Evolutionary conservation across 768 basidiomycete species (phyloP), one percentile per base, ranked within the genome.

Genomic region (Scleroderma citrinum): DNA sequence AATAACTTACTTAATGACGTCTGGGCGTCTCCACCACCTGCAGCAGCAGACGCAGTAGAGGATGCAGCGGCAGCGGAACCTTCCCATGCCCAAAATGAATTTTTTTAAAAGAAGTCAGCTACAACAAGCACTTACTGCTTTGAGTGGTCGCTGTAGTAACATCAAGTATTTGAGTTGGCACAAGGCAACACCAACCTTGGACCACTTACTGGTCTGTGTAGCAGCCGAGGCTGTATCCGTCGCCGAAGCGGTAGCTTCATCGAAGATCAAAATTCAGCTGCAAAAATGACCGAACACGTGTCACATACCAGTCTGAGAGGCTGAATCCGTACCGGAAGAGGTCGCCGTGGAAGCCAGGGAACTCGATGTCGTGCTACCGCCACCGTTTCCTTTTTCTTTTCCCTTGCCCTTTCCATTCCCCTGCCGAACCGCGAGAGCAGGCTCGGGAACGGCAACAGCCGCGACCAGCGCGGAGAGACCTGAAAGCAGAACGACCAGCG

Each of bases 1-100:
- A n/a, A n/a, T n/a, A n/a, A 42, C 49, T 32, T 34, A 56, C 47
- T 58, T 29, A 56, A 49, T 17, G 75, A 75, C 2, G 66, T 70
- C 56, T 81, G 80, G 14, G 72, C 71, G 61, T 76, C 67, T 14
- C 39, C 20, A 7, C 59, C 64, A 38, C 46, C 47, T 48, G 56
- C 43, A 47, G 39, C 46, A 19, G 63, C 55, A 35, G 52, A 34
- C 29, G 44, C 48, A 37, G 49, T 52, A 19, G 51, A 54, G 57
- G 50, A 52, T 46, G 38, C 46, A 45, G 43, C 53, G 21, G 55
- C 59, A 21, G 49, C 44, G 26, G 51, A 29, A 29, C 29, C 29
- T n/a, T 20, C n/a, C n/a, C n/a, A n/a, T n/a, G n/a, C n/a, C n/a
- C n/a, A n/a, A n/a, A n/a, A n/a, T n/a, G n/a, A n/a, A n/a, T n/a